Evolutionary conservation across 2,329 filamentous ascomycete genomes (phyloP).

Genomic region (Daldinia eschscholtzii): DNA sequence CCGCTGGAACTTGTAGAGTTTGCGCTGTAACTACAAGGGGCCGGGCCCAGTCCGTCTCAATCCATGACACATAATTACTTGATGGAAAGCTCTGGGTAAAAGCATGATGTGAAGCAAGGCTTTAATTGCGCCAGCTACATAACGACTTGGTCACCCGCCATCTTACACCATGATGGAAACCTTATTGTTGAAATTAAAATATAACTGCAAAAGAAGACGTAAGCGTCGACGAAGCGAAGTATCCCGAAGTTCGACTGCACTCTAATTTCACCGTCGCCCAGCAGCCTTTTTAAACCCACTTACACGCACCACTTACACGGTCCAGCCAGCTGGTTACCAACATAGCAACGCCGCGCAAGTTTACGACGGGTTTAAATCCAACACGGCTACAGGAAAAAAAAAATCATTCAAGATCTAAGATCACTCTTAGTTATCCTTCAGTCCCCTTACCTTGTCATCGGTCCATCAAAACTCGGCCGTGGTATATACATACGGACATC

Average conservation of each 20-base stretch:
- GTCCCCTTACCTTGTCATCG: conserved; percentile 1
- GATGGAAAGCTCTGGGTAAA: conserved; percentile 50
- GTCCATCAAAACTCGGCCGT: background rate
- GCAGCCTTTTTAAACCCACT: conserved; percentile 1
- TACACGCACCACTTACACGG: conserved; percentile 6
- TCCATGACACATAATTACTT: conserved; percentile 56
- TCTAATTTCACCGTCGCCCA: background rate
- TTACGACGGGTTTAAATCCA: background rate
- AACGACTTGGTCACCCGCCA: conserved; percentile 38
- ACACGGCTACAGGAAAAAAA: background rate
- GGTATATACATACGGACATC: background rate
- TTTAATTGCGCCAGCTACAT: conserved; percentile 42
- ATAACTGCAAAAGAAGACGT: conserved; percentile 33
- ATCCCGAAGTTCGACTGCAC: background rate
- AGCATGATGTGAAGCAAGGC: conserved; percentile 48
- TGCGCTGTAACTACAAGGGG: conserved; percentile 26
- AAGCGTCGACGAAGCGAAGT: conserved; percentile 32
- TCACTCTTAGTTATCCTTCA: background rate
- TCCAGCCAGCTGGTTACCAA: conserved; percentile 5
- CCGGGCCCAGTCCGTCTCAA: conserved; percentile 35
- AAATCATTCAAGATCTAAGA: background rate
- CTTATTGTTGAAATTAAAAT: conserved; percentile 36
- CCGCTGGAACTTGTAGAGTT: conserved; percentile 26
- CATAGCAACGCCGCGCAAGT: conserved; percentile 9
- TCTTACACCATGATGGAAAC: conserved; percentile 29